Percentiles rank a stretch among this genome's conserved stretches.
phyloP scores from a whole-genome alignment of 495 filamentous ascomycete genomes.

The Bryoglossum gracile region DNA sequence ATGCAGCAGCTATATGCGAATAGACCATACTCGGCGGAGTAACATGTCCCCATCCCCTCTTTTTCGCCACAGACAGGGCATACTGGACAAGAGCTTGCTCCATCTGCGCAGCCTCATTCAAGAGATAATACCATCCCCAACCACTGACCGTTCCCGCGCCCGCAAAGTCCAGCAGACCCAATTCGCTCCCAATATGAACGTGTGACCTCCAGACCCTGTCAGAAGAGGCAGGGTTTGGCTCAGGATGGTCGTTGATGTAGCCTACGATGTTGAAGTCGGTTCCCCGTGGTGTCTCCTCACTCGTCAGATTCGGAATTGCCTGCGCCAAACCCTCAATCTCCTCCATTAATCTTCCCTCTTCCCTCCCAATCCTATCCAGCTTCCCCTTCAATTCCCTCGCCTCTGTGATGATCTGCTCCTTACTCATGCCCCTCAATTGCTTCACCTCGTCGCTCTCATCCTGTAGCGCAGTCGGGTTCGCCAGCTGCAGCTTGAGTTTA shows the following conservation, averaged over 20 bases:
- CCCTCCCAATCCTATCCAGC: constrained; percentile 49
- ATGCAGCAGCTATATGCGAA: constrained; percentile 79
- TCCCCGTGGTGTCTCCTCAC: constrained; percentile 65
- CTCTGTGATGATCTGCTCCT: constrained; percentile 50
- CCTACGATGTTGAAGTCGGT: constrained; percentile 47
- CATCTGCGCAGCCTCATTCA: constrained; percentile 79
- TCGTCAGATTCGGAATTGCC: constrained; percentile 81
- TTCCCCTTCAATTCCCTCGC: constrained; percentile 62
- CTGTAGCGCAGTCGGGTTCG: constrained; percentile 33
- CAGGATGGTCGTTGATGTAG: constrained; percentile 71
- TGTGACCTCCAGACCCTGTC: constrained; percentile 58
- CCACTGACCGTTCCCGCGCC: constrained; percentile 70
- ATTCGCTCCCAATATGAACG: constrained; percentile 71
- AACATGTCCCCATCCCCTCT: constrained; percentile 62
- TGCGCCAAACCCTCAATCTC: constrained; percentile 71
- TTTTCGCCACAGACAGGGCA: constrained; percentile 57
- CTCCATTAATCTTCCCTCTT: constrained; percentile 49
- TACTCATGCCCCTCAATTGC: constrained; percentile 25
- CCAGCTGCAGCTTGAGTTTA: constrained; percentile 39
- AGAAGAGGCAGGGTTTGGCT: constrained; percentile 41
- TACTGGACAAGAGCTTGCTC: constrained; percentile 92
- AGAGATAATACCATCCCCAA: constrained; percentile 96
- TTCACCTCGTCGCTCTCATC: constrained; percentile 30
- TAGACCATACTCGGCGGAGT: constrained; percentile 88
- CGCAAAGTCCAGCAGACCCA: constrained; percentile 80